A percentile compares a stretch with the other conserved stretches of the same genome.
Evolutionary conservation across 2,329 filamentous ascomycete species (phyloP).

Genomic region (Didymella pomorum): DNA sequence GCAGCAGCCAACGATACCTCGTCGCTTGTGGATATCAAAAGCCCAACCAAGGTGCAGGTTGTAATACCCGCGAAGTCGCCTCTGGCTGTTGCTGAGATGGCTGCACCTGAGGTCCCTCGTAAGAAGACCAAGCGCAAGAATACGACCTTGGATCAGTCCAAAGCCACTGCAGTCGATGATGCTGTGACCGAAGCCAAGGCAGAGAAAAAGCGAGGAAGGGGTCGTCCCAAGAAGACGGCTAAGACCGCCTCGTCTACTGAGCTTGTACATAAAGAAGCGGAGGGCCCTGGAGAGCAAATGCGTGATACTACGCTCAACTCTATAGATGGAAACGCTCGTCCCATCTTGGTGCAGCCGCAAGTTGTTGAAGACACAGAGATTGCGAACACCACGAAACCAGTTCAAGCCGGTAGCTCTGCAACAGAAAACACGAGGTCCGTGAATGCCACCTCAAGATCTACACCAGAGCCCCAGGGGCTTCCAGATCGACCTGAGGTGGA

Average conservation of each 20-base stretch:
- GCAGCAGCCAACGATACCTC: background rate
- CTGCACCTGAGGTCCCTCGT: constrained; percentile 1
- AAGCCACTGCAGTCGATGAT: background rate
- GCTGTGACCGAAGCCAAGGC: constrained; percentile 8
- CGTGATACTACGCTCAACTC: background rate
- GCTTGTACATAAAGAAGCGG: constrained; percentile 8
- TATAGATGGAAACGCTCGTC: background rate
- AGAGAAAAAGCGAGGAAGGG: constrained; percentile 43
- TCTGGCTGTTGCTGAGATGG: constrained; percentile 7
- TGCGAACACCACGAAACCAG: background rate
- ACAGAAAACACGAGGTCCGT: background rate
- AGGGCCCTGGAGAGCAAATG: background rate
- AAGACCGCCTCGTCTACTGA: constrained; percentile 12
- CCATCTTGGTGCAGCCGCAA: background rate
- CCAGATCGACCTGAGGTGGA: constrained; percentile 27
- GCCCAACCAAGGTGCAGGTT: constrained; percentile 36
- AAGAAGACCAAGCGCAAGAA: constrained; percentile 37
- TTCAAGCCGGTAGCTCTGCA: background rate
- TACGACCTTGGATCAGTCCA: constrained; percentile 27
- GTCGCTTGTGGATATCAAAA: constrained; percentile 7
- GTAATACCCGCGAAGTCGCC: constrained; percentile 31
- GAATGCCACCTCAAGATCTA: background rate
- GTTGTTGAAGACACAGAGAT: background rate
- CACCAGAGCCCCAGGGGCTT: constrained; percentile 5
- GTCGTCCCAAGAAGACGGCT: constrained; percentile 41